Evolutionary conservation across 2,329 filamentous ascomycete genomes (phyloP), one percentile per base, ranked within the genome.

Genomic region (Elsinoe fawcettii): DNA sequence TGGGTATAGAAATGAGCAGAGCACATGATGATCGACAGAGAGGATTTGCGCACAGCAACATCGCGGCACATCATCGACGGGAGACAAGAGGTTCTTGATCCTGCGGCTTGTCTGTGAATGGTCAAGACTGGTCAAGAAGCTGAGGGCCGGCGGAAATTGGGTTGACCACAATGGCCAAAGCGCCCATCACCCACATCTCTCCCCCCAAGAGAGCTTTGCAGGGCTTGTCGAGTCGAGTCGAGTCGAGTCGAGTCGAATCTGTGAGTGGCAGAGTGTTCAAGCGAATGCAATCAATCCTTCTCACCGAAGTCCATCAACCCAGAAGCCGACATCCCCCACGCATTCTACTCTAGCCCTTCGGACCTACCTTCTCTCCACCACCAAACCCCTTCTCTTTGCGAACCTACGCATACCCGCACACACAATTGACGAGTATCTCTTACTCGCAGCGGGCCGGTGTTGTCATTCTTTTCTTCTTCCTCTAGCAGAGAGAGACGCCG

Each of bases 201-300:
- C n/a, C 37, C 44, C 44, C 23, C 44, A 49, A 30, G 44, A 49
- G 44, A 34, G 27, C 5, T 12, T 14, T 37, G 34, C 34, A 37
- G 34, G 34, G 34, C 23, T 30, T 34, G 44, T 30, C 23, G 27
- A 34, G 23, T 49, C 44, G 44, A 22, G 8, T 22, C 39, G 18
- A 18, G 5, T 49, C 25, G 44, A 49, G 14, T 36, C 16, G 41
- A 44, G 41, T 16, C 14, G 18, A 43, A 16, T 22, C 18, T 41
- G 37, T n/a, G 41, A 12, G 32, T 18, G 27, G 27, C 27, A 20
- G 49, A 16, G n/a, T 36, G 49, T 14, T 53, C 49, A 53, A 53
- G 49, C 49, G 49, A 53, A 53, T 53, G 49, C 49, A 53, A 53
- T 53, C 27, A 53, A 53, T 53, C 49, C 49, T 53, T 53, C 49